A percentile compares a stretch with the other conserved stretches of the same genome.
phyloP scores from a whole-genome alignment of 2,329 filamentous ascomycete genomes.

The Claviceps quebecensis region DNA sequence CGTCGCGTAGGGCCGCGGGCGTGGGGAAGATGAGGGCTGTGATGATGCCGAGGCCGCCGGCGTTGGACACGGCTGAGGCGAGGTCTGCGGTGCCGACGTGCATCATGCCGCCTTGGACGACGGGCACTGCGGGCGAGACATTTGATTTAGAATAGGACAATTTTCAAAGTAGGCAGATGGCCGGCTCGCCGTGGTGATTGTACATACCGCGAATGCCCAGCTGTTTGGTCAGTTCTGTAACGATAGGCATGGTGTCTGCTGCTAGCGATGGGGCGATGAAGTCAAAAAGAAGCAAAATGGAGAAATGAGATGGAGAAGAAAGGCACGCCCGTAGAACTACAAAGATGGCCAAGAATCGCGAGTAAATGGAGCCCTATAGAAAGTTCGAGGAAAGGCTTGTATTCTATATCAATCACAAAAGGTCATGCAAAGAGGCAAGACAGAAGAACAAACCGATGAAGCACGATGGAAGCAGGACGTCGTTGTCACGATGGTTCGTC shows the following conservation, averaged over 20 bases:
- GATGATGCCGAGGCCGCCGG: constrained; percentile 71
- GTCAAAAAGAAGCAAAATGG: neutral
- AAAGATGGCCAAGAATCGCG: no score
- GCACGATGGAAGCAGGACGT: no score
- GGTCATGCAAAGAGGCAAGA: no score
- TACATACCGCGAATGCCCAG: constrained; percentile 38
- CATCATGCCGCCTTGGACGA: constrained; percentile 82
- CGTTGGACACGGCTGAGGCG: constrained; percentile 63
- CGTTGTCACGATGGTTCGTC: no score
- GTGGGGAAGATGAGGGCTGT: constrained; percentile 86
- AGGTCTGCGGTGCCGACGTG: constrained; percentile 72
- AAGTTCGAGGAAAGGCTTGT: no score
- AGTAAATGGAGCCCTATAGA: no score
- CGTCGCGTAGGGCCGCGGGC: constrained; percentile 80
- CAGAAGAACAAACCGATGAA: no score
- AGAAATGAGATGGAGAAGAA: neutral
- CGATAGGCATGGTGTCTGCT: constrained; percentile 34
- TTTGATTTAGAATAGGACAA: neutral
- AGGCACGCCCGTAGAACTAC: no score
- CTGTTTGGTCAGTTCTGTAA: constrained; percentile 42
- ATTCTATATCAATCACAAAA: no score
- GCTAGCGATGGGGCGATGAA: neutral
- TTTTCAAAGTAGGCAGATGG: neutral
- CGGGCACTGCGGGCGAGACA: constrained; percentile 41
- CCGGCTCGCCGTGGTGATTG: neutral